Evolutionary conservation across 257 asterid species (phyloP), one percentile per base, ranked within the genome.

Genomic region (Rubia yunnanensis): DNA sequence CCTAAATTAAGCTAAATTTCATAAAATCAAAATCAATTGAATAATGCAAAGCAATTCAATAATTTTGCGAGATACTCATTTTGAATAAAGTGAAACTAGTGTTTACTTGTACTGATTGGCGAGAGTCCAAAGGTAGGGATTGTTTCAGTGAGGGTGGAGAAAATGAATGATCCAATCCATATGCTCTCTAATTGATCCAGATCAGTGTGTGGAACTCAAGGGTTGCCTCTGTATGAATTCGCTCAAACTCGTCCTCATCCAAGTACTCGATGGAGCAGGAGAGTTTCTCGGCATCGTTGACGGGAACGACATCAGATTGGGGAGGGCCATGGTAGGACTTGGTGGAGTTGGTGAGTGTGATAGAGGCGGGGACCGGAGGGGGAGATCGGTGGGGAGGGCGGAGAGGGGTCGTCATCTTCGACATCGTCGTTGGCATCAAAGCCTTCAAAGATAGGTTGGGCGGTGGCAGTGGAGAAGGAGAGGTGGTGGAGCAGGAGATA

Each of bases 181-280:
- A 84, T 87, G 75, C 82, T 86, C 27, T 63, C 59, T 76, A 89
- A 92, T 1, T 80, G 65, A 0, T 79, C 87, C 68, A 89, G 84
- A 74, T 73, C 91, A 27, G 88, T 63, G 70, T 92, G 98, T 7
- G 98, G 97, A 0, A 92, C 88, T 15, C 98, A 96, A 49, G 91
- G 96, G 88, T 89, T 96, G 23, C 99, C 99, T 77, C 96, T 79
- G 66, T 92, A 92, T 1, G 98, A 88, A 67, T 86, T 89, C n/a
- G n/a, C 72, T 91, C 98, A 39, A 91, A 91, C 59, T 91, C 98
- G 69, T 91, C 98, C 46, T 91, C 98, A 60, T 91, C 96, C 98
- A 95, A 91, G 72, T 78, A 38, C 18, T 85, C 88, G 50, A 82
- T 84, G 44, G 88, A 67, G 0, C 89, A 70, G 10, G 75, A 60